Conservation (phyloP, 1,284 basidiomycete species). For the Naganishia sp. region DNA sequence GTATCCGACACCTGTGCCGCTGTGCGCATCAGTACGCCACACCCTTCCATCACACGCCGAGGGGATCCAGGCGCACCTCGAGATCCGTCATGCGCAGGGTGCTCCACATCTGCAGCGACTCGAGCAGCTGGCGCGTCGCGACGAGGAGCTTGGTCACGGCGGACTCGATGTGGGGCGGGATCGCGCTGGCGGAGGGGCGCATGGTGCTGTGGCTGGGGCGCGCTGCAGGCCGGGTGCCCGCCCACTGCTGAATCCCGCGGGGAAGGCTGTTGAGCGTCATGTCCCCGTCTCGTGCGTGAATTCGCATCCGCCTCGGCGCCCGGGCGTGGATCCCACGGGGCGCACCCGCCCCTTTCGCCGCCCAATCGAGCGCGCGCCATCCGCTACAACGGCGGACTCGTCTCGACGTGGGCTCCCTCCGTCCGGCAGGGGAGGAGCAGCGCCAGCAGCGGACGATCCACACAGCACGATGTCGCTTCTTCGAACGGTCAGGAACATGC, state of each 20-base stretch:
- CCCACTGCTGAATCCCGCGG: no score
- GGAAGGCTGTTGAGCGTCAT: no score
- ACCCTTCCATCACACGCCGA: neutral
- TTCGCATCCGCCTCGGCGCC: no score
- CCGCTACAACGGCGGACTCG: no score
- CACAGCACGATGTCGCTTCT: conserved; percentile 68
- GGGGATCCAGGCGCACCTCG: conserved; percentile 42
- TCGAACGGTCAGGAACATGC: conserved; percentile 73
- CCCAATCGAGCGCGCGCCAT: no score
- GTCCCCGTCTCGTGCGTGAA: no score
- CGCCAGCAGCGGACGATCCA: neutral
- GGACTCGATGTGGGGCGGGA: conserved; percentile 63
- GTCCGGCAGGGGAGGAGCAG: no score
- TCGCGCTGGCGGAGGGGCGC: no score
- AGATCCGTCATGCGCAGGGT: conserved; percentile 71
- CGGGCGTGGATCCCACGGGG: no score
- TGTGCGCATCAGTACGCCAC: neutral
- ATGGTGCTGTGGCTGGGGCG: no score
- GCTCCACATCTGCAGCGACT: conserved; percentile 88
- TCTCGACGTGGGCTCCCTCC: no score
- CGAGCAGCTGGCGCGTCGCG: conserved; percentile 90
- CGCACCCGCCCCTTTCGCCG: neutral
- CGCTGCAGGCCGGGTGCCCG: no score
- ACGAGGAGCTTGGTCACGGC: conserved; percentile 91
- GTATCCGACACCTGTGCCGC: conserved; percentile 80